These are phyloP conservation scores for Glarea lozoyensis DNA, from an alignment of 495 filamentous ascomycete genomes.

Conservation along the genomic window DNA sequence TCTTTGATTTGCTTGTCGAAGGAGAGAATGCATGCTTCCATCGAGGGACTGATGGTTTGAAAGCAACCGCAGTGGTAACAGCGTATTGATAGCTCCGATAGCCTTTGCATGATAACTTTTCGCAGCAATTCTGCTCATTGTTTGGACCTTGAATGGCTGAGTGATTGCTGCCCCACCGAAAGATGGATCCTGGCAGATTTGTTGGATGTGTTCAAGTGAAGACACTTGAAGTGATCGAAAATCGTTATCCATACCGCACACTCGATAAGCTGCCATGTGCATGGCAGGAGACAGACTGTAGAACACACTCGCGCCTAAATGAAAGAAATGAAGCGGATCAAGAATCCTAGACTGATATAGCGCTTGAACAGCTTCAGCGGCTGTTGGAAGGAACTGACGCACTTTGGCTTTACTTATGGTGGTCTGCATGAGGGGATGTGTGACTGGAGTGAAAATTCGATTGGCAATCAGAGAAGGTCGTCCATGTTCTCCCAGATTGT, in stretches of 20 bases:
- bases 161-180: slow-evolving; percentile 70
- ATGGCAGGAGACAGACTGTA: slow-evolving; percentile 74
- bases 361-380: slow-evolving; percentile 47
- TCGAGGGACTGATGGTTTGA: slow-evolving; percentile 29
- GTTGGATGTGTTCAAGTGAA: slow-evolving; percentile 54
- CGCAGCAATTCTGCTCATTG: slow-evolving; percentile 57
- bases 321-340: slow-evolving; percentile 65
- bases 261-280: slow-evolving; percentile 67
- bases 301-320: slow-evolving; percentile 61
- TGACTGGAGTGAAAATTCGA: slow-evolving; percentile 57
- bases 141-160: slow-evolving; percentile 65
- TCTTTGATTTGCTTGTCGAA: slow-evolving; percentile 50
- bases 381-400: slow-evolving; percentile 39
- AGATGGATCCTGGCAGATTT: slow-evolving; percentile 49
- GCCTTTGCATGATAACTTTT: slow-evolving; percentile 68
- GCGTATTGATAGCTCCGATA: slow-evolving; percentile 75
- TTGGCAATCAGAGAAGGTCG: slow-evolving; percentile 61
- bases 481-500: slow-evolving; percentile 62
- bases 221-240: slow-evolving; percentile 57
- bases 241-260: slow-evolving; percentile 63
- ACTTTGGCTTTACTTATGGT: slow-evolving; percentile 22
- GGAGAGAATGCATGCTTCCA: slow-evolving; percentile 56
- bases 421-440: slow-evolving; percentile 52
- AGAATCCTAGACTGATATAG: slow-evolving; percentile 47
- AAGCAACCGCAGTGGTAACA: slow-evolving; percentile 61